Conservation (phyloP, 2,329 filamentous ascomycete species). For the Epichloe gansuensis region DNA sequence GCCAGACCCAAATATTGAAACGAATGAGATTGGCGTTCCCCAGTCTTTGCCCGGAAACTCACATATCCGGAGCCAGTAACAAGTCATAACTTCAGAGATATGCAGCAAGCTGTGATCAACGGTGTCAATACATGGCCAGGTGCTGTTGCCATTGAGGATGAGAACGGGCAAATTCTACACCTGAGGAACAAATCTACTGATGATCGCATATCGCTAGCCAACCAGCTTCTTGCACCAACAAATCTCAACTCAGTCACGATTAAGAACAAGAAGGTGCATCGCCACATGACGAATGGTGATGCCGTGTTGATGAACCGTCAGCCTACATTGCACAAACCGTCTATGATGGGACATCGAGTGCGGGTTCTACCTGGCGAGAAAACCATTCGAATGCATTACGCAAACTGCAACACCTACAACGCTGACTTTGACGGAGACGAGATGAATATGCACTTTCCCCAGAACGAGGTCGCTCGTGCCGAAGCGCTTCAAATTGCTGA, state of each 20-base stretch:
- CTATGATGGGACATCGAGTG: constrained; percentile 96
- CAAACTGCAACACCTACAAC: constrained; percentile 99
- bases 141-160: constrained; percentile 87
- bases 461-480: constrained; percentile 86
- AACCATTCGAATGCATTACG: constrained; percentile 98
- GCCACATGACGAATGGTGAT: constrained; percentile 91
- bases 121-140: constrained; percentile 90
- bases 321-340: constrained; percentile 94
- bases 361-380: constrained; percentile 88
- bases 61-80: constrained; percentile 97
- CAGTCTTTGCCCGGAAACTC: constrained; percentile 92
- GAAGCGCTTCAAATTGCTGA: constrained; percentile 91
- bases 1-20: constrained; percentile 96
- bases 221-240: constrained; percentile 80
- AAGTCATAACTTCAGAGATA: constrained; percentile 89
- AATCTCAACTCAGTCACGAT: constrained; percentile 58
- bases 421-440: constrained; percentile 99
- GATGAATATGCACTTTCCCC: constrained; percentile 99
- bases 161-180: constrained; percentile 83
- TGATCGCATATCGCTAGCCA: constrained; percentile 79
- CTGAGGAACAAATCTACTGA: constrained; percentile 78
- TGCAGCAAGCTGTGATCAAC: constrained; percentile 94
- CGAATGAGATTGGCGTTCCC: constrained; percentile 97
- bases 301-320: constrained; percentile 98
- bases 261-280: constrained; percentile 89